Percentiles rank a stretch among this genome's conserved stretches.
phyloP scores from a whole-genome alignment of 2,329 filamentous ascomycete species.

The Boeremia exigua region DNA sequence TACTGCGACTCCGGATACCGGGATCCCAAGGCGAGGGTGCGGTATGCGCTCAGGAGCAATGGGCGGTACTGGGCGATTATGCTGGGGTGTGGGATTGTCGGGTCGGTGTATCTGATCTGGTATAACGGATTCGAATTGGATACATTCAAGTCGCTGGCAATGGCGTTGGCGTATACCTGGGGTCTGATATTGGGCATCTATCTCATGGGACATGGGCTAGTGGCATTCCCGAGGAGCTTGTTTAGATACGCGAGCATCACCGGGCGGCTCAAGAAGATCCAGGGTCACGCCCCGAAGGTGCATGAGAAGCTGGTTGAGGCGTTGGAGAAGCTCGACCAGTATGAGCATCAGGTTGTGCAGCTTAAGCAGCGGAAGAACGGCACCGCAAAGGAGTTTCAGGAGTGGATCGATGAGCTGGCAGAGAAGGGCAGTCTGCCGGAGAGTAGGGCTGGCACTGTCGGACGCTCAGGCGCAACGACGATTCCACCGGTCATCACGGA shows the following conservation, averaged over 20 bases:
- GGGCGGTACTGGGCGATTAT: slow-evolving; percentile 86
- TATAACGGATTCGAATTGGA: slow-evolving; percentile 74
- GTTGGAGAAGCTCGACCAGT: slow-evolving; percentile 75
- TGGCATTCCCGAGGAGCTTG: slow-evolving; percentile 83
- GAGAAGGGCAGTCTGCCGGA: slow-evolving; percentile 77
- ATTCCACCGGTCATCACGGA: slow-evolving; percentile 88
- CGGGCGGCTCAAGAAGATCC: slow-evolving; percentile 74
- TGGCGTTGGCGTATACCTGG: slow-evolving; percentile 96
- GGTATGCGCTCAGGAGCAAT: slow-evolving; percentile 87
- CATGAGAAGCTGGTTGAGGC: slow-evolving; percentile 91
- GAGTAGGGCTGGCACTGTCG: slow-evolving; percentile 45
- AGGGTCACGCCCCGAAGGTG: slow-evolving; percentile 77
- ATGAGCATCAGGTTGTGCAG: slow-evolving; percentile 81
- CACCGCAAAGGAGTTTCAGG: slow-evolving; percentile 75
- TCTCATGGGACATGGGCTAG: slow-evolving; percentile 95
- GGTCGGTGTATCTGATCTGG: slow-evolving; percentile 82
- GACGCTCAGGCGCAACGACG: slow-evolving; percentile 46
- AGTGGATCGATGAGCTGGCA: slow-evolving; percentile 95
- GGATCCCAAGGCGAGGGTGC: slow-evolving; percentile 77
- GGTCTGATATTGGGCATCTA: slow-evolving; percentile 91
- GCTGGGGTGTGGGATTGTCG: slow-evolving; percentile 71
- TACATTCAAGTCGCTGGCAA: slow-evolving; percentile 81
- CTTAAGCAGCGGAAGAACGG: slow-evolving; percentile 81
- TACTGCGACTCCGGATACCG: slow-evolving; percentile 94
- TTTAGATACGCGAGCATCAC: slow-evolving; percentile 81